phyloP scores from a whole-genome alignment of 2,329 filamentous ascomycete genomes.

The Berkeleyomyces rouxiae region DNA sequence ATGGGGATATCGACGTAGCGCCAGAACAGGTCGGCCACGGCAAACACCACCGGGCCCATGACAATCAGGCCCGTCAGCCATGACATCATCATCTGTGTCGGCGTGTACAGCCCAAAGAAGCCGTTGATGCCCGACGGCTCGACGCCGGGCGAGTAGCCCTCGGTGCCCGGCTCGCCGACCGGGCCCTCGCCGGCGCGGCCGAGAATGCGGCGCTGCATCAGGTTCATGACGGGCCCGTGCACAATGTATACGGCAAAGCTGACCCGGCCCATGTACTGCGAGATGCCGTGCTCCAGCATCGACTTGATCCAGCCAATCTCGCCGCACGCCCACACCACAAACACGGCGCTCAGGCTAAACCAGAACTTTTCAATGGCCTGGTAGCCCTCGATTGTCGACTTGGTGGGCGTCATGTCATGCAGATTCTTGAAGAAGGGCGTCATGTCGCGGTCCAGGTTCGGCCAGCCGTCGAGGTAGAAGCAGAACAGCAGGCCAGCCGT shows the following conservation, averaged over 20 bases:
- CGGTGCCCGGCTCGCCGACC: conserved; percentile 5
- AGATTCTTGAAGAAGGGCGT: conserved; percentile 23
- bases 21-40: conserved; percentile 13
- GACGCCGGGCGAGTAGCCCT: conserved; percentile 7
- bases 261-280: conserved; percentile 44
- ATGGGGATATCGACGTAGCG: conserved; percentile 13
- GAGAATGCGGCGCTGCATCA: conserved; percentile 7
- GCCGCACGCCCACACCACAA: conserved; percentile 35
- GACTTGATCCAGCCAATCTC: conserved; percentile 30
- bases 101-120: conserved; percentile 11
- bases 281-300: conserved; percentile 31
- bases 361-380: conserved; percentile 31
- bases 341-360: conserved; percentile 35
- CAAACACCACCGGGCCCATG: conserved; percentile 13
- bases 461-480: conserved; percentile 18
- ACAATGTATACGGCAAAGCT: conserved; percentile 46
- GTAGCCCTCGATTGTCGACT: conserved; percentile 34
- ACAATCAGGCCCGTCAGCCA: conserved; percentile 13
- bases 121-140: conserved; percentile 10
- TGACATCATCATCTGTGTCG: conserved; percentile 9
- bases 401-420: conserved; percentile 33
- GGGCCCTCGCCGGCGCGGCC: conserved; percentile 7
- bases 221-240: conserved; percentile 22
- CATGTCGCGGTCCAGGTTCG: conserved; percentile 12
- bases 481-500: conserved; percentile 17